Base-by-base conservation (phyloP, 345 rosid species). In the Hibiscus tridactylites region DNA sequence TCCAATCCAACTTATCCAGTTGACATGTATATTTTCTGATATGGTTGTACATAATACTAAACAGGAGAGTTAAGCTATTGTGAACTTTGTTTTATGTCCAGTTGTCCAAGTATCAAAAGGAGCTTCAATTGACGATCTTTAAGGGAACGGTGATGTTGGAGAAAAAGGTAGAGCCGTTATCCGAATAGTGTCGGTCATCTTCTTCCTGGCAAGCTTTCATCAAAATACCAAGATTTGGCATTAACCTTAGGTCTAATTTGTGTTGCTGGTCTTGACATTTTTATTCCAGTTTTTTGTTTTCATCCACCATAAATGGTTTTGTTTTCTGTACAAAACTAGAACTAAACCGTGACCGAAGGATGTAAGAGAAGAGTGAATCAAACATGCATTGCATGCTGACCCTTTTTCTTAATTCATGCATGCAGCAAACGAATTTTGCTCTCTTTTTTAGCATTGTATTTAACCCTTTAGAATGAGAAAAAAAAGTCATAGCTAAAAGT, bases 121-220 rank as follows among this genome's bases (percentile, higher is more conserved):
- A 89, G 70, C 75, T 83, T 71, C 94, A 87, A 81, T 85, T 92
- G 53, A 92, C 98, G 3, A 80, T 96, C 61, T 96, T 92, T 67
- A 86, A 86, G 71, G 98, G 98, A 68, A 95, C 97, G 47, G 81
- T 88, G 64, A 85, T 92, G 89, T 80, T 95, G 56, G 97, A 95
- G 84, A 95, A 89, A 82, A 86, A 84, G 81, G 88, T 95, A 61
- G 88, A 76, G 57, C 61, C 1, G 70, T 47, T 37, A 56, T 74
- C 71, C 35, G 85, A 82, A 63, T 74, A 77, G 46, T 44, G 15
- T 21, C 54, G 4, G 6, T 72, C 53, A 26, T 64, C 33, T 68
- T 64, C 35, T 73, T 24, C 24, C 11, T 1, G 10, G 0, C 29
- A 19, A 7, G 19, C 19, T 69, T n/a, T 50, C 28, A 24, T 61